Base-by-base conservation (phyloP, 1,284 basidiomycete species). In the Fistulinella cinereoalba region DNA sequence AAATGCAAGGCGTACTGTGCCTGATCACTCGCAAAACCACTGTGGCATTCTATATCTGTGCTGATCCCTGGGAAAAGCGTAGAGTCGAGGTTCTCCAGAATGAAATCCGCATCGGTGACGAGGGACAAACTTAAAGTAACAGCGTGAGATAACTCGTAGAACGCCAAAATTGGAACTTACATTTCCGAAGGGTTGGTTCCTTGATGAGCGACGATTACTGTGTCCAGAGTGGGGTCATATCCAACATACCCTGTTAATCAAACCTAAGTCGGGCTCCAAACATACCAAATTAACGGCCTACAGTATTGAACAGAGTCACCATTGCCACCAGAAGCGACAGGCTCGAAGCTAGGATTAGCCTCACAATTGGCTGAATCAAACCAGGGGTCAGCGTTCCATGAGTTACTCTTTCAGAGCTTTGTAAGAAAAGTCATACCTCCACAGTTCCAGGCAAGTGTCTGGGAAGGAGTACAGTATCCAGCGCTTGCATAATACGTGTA, bases 231-330 rank as follows among this genome's bases (percentile, higher is more conserved):
- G 0, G 67, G 62, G 36, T 70, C 66, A 46, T 65, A 72, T 25
- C 69, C 69, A 40, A 72, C 70, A 34, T 66, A 71, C 70, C 71
- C 69, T 71, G 25, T 12, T 7, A 27, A 7, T 7, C 25, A 27
- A 7, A 27, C 8, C 22, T 36, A n/a, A 13, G 4, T 6, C 21
- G 6, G 21, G 23, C 19, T 5, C 15, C 21, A 22, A 6, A 13
- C 6, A 36, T 3, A 8, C 23, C 29, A 8, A 39, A 27, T 15
- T 18, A 1, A 25, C 4, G 4, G 10, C 70, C 57, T 38, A 74
- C 74, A 77, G 50, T 68, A 83, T 55, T 84, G 84, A 2, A 73
- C 62, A 3, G 81, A 82, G 51, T 86, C 70, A 2, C 84, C 85
- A 32, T 86, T 12, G 8, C 25, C 25, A 27, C 25, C 25, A 61